phyloP scores from a whole-genome alignment of 306 rosid genomes.

The Abrus pulchellus region DNA sequence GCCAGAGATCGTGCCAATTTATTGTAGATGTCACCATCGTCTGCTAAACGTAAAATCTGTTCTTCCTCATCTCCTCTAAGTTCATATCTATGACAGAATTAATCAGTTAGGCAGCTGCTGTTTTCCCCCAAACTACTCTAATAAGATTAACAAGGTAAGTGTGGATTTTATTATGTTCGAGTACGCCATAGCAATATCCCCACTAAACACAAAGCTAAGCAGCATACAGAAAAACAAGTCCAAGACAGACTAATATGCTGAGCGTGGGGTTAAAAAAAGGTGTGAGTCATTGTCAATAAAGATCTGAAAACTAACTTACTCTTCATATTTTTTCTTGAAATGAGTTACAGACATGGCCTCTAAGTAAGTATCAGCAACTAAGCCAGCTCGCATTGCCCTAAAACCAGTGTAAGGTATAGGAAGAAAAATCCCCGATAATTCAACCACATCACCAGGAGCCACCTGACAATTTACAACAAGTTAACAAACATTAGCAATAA shows the following conservation, averaged over 20 bases:
- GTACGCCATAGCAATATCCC: conserved; percentile 1
- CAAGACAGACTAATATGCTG: conserved; percentile 9
- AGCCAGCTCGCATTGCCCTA: conserved; percentile 98
- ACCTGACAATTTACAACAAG: conserved; percentile 63
- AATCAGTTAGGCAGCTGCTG: conserved; percentile 37
- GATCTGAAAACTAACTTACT: conserved; percentile 64
- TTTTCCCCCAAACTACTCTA: conserved; percentile 26
- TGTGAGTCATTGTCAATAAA: conserved; percentile 20
- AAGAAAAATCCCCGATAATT: conserved; percentile 95
- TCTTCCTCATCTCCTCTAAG: conserved; percentile 90
- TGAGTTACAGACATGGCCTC: conserved; percentile 97
- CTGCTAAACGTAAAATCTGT: conserved; percentile 75
- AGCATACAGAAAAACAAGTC: conserved; percentile 21
- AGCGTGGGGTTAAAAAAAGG: conserved; percentile 3
- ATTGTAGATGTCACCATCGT: conserved; percentile 92
- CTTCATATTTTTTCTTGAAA: conserved; percentile 96
- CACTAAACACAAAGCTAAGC: conserved; percentile 18
- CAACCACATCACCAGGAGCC: conserved; percentile 96
- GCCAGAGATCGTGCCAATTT: conserved; percentile 89
- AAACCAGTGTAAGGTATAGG: conserved; percentile 93
- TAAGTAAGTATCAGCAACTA: conserved; percentile 96
- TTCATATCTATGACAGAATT: conserved; percentile 70
- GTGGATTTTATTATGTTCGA: conserved; percentile 23
- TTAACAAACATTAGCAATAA: conserved; percentile 29
- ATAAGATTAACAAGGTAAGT: conserved; percentile 29